Percentiles rank a stretch among this genome's conserved stretches.
phyloP scores from a whole-genome alignment of 108 stramenopile species.

The Poteriospumella lacustris region DNA sequence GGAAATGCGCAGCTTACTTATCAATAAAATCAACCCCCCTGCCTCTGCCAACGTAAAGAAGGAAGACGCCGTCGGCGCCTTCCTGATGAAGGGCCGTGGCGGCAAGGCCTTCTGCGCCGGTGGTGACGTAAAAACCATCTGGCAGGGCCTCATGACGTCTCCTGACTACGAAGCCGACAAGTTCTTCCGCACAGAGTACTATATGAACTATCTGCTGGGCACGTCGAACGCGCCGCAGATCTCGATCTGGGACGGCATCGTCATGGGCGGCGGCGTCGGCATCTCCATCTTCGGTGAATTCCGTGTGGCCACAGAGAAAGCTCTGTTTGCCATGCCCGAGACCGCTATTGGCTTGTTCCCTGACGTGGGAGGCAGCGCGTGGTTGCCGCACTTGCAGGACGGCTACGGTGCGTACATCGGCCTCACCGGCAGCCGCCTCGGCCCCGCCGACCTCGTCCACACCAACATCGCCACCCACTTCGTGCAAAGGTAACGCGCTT shows the following conservation, averaged over 20 bases:
- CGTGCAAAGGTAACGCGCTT: conserved; percentile 63
- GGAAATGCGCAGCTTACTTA: background rate
- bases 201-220: conserved; percentile 69
- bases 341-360: conserved; percentile 89
- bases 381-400: conserved; percentile 72
- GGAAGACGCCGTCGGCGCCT: conserved; percentile 11
- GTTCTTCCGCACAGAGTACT: conserved; percentile 83
- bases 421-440: conserved; percentile 76
- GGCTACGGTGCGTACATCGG: conserved; percentile 80
- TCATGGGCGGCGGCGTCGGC: conserved; percentile 98
- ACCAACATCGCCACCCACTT: conserved; percentile 90
- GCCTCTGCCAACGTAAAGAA: no score
- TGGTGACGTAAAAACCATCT: conserved; percentile 62
- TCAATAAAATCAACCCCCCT: background rate
- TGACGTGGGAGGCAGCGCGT: conserved; percentile 84
- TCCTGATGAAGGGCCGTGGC: conserved; percentile 36
- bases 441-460: conserved; percentile 70
- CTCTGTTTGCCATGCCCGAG: conserved; percentile 95
- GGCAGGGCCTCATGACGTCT: conserved; percentile 45
- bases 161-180: conserved; percentile 29
- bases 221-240: conserved; percentile 56
- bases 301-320: conserved; percentile 83
- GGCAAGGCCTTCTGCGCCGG: conserved; percentile 80
- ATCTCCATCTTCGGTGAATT: conserved; percentile 80
- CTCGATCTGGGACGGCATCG: conserved; percentile 90